Evolutionary conservation across 176 grass and related monocot species (phyloP).

Genomic region (Oryza meyeriana): DNA sequence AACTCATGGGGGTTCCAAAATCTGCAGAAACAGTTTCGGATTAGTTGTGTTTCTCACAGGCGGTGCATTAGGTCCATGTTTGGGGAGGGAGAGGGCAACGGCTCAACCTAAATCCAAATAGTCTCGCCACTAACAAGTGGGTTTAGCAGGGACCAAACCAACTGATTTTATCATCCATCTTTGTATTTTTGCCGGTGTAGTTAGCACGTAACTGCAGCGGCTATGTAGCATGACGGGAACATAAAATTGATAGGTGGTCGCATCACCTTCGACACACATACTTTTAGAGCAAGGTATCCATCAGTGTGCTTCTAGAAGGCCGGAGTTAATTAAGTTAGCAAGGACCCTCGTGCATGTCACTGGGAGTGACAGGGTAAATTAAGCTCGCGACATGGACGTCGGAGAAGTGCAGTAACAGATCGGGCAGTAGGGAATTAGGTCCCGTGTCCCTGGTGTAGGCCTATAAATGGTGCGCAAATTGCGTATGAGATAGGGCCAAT

Average conservation of each 20-base stretch:
- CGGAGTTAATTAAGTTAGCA: not conserved
- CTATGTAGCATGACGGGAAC: not conserved
- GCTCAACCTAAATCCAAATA: not conserved
- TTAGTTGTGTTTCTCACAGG: not conserved
- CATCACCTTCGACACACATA: not conserved
- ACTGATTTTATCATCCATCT: not conserved
- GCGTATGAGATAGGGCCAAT: not conserved
- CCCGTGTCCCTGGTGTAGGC: conserved; percentile 12
- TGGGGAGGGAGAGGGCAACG: not conserved
- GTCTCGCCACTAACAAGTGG: not conserved
- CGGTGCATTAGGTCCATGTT: not conserved
- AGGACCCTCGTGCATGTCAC: not conserved
- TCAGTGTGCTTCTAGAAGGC: conserved; percentile 28
- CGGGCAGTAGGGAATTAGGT: conserved; percentile 21
- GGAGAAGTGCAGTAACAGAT: not conserved
- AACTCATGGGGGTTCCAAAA: not conserved
- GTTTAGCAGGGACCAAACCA: not conserved
- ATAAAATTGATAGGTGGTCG: not conserved
- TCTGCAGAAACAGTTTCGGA: not conserved
- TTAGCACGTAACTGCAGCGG: not conserved
- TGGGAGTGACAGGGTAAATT: not conserved
- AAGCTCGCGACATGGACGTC: conserved; percentile 15
- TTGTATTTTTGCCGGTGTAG: not conserved
- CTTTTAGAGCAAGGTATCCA: not conserved
- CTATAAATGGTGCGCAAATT: not conserved